Conservation (phyloP, 768 basidiomycete species). For the Pleurotus citrinopileatus region DNA sequence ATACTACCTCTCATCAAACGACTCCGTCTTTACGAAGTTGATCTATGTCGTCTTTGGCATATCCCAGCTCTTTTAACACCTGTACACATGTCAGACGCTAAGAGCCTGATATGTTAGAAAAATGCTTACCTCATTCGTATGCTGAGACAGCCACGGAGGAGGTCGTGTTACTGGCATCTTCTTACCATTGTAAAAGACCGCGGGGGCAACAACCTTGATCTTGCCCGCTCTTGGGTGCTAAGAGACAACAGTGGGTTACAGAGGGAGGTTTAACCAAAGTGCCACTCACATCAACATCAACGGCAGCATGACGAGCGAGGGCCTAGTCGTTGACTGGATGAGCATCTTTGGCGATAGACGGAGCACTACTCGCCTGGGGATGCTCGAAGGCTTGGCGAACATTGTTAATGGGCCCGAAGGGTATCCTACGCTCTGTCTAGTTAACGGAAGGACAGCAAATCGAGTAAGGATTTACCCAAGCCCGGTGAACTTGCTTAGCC, state of each 20-base stretch:
- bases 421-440: slow-evolving; percentile 47
- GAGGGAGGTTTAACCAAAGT: slow-evolving; percentile 10
- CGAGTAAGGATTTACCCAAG: slow-evolving; percentile 70
- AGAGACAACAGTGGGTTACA: slow-evolving; percentile 17
- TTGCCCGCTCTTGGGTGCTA: slow-evolving; percentile 75
- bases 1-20: too few relatives aligned
- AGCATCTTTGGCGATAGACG: slow-evolving; percentile 2
- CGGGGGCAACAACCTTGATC: slow-evolving; percentile 77
- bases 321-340: slow-evolving; percentile 41
- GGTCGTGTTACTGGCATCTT: slow-evolving; percentile 71
- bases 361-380: slow-evolving; percentile 48
- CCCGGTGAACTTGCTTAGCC: slow-evolving; percentile 75
- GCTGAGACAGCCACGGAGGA: slow-evolving; percentile 88
- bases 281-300: slow-evolving; percentile 70
- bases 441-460: slow-evolving; percentile 4
- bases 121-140: slow-evolving; percentile 65
- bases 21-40: neutral
- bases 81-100: slow-evolving; percentile 19
- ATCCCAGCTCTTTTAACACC: slow-evolving; percentile 41
- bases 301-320: slow-evolving; percentile 66
- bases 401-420: slow-evolving; percentile 91
- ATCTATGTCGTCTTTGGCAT: slow-evolving; percentile 16
- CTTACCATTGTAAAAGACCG: slow-evolving; percentile 78
- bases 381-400: slow-evolving; percentile 88
- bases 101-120: slow-evolving; percentile 5